Conservation (phyloP, 1,284 basidiomycete species). For the Tilletia caries region DNA sequence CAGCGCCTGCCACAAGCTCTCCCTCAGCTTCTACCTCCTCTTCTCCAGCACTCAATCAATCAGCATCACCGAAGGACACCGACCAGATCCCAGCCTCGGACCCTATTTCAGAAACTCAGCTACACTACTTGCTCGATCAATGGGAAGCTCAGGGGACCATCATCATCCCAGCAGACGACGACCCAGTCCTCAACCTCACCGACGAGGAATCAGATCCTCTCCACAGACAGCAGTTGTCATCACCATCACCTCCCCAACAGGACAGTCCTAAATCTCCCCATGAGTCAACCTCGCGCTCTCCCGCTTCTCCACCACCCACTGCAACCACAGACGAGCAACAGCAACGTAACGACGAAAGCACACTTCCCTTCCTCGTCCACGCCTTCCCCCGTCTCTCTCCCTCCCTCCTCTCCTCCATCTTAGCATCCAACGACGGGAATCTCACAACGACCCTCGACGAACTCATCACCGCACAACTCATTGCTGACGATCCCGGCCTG, state of each 20-base stretch:
- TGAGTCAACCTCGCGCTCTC: too few relatives aligned
- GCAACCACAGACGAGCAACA: too few relatives aligned
- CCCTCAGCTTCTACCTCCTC: not conserved
- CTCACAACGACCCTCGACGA: slow-evolving; percentile 3
- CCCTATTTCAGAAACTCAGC: not conserved
- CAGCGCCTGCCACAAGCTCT: not conserved
- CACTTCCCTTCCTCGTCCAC: not conserved
- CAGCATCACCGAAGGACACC: not conserved
- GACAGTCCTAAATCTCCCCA: not conserved
- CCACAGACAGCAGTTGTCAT: too few relatives aligned
- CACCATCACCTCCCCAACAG: too few relatives aligned
- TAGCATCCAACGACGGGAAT: not conserved
- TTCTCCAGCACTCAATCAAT: not conserved
- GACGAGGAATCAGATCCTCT: not conserved
- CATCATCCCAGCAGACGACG: slow-evolving; percentile 9
- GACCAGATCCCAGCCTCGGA: not conserved
- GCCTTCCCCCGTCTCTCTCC: not conserved
- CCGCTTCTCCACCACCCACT: too few relatives aligned
- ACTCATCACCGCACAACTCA: slow-evolving; percentile 5
- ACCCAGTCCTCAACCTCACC: slow-evolving; percentile 1
- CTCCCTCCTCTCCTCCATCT: not conserved
- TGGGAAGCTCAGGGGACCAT: not conserved
- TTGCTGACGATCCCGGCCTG: not conserved
- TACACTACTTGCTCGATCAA: not conserved
- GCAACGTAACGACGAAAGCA: not conserved